A percentile compares a stretch with the other conserved stretches of the same genome.
These are phyloP conservation scores for Haplosporangium gracile DNA, from an alignment of 192 early-diverging fungal species.

Conservation along the genomic window DNA sequence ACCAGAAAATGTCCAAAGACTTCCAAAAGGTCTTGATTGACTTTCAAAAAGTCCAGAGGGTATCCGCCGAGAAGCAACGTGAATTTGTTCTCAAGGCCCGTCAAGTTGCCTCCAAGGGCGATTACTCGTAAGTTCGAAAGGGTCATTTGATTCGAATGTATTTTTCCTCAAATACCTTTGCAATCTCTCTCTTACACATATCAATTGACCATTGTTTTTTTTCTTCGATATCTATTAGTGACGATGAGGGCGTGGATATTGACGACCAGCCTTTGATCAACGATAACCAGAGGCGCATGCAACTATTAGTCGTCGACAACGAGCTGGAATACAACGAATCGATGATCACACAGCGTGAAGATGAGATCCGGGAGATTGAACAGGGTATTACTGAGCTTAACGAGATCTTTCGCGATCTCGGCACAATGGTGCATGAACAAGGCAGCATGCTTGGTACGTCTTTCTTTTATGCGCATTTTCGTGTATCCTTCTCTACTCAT, in stretches of 20 bases:
- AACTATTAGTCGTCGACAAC: constrained; percentile 84
- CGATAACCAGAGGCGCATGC: constrained; percentile 66
- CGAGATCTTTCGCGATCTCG: constrained; percentile 97
- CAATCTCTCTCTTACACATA: background rate
- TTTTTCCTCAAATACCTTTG: background rate
- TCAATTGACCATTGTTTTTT: background rate
- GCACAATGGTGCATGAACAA: constrained; percentile 96
- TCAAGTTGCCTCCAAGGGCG: constrained; percentile 58
- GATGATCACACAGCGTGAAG: constrained; percentile 93
- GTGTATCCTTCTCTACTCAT: background rate
- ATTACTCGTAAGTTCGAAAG: constrained; percentile 46
- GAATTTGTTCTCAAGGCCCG: constrained; percentile 87
- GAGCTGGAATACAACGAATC: constrained; percentile 96
- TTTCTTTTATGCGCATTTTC: background rate
- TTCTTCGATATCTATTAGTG: constrained; percentile 24
- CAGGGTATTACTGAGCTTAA: constrained; percentile 94
- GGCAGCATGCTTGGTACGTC: constrained; percentile 85
- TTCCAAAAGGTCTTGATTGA: constrained; percentile 92
- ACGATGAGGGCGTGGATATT: constrained; percentile 53
- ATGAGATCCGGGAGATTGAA: constrained; percentile 93
- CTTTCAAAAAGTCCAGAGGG: constrained; percentile 89
- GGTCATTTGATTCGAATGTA: background rate
- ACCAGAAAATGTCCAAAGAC: constrained; percentile 95
- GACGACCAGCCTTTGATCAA: constrained; percentile 75
- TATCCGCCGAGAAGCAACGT: constrained; percentile 86